Base-by-base conservation (phyloP, 108 stramenopile species). In the Stephanodiscus triporus region DNA sequence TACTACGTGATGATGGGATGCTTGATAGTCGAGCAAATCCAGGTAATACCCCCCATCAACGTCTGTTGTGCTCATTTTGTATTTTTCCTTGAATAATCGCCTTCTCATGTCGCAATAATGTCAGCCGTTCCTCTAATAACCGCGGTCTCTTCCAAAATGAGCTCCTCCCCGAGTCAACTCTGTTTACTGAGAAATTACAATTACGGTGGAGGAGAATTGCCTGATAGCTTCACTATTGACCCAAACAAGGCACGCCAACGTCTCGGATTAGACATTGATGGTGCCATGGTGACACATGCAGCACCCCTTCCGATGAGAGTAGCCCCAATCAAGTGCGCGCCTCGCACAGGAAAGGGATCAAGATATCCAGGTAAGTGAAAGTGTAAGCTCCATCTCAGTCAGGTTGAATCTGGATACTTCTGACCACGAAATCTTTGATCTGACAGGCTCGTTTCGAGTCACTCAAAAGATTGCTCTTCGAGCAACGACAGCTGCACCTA, bases 401-500 rank as follows among this genome's bases (percentile, higher is more conserved):
- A 45, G 14, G 14, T 45, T 45, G 16, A 17, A 45, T 49, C 30
- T 19, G 42, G 37, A 20, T 37, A 49, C 16, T 30, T 51, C 38
- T 68, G 11, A 37, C 2, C 17, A 38, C 13, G 26, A 19, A 17
- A 24, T 29, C 14, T 37, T 43, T 48, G 17, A 8, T 17, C 55
- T 43, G 22, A 48, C 64, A 73, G 88, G 93, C 19, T 91, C 91
- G 0, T 94, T 94, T 70, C 89, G 93, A 36, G 87, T 91, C 0
- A 68, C 89, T n/a, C 91, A 94, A 76, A 84, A 87, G 43, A 83
- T 86, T 66, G 93, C 91, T 0, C 63, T 94, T 17, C 83, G 93
- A 50, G 89, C 90, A 16, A 89, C 89, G n/a, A 95, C 93, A 11
- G 93, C 93, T 11, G 93, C 93, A 1, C 93, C 93, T 16, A 95